Percentiles rank a stretch among this genome's conserved stretches.
Conservation (phyloP, 495 filamentous ascomycete species). For the Aspergillus ellipticus region DNA sequence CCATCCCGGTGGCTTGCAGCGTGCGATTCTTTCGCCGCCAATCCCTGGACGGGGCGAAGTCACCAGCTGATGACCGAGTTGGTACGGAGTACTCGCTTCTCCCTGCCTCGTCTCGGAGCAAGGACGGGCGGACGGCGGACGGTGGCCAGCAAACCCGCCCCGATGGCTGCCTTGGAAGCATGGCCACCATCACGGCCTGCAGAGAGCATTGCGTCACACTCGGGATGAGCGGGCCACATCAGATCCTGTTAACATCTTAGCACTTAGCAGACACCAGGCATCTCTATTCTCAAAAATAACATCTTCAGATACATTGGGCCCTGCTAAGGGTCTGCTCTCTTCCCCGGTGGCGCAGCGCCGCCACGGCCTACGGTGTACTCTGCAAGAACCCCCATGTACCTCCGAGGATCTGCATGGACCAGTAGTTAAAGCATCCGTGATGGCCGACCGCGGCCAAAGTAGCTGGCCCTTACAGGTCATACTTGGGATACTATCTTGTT, state of each 20-base stretch:
- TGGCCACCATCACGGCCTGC: no score
- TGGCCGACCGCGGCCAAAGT: no score
- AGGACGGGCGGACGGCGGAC: neutral
- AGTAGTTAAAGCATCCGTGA: neutral
- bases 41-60: neutral
- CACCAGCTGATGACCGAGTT: neutral
- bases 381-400: neutral
- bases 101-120: neutral
- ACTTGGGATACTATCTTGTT: neutral
- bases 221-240: neutral
- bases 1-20: neutral
- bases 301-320: neutral
- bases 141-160: neutral
- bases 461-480: no score
- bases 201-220: neutral
- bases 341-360: slow-evolving; percentile 11
- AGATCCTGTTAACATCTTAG: no score
- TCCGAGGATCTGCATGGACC: neutral
- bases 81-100: neutral
- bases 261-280: neutral
- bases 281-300: neutral
- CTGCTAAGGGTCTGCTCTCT: neutral
- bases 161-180: neutral
- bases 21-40: neutral
- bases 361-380: slow-evolving; percentile 3